Percentiles rank a stretch among this genome's conserved stretches.
phyloP scores from a whole-genome alignment of 2,329 filamentous ascomycete species.

The Eurotiales sp. region DNA sequence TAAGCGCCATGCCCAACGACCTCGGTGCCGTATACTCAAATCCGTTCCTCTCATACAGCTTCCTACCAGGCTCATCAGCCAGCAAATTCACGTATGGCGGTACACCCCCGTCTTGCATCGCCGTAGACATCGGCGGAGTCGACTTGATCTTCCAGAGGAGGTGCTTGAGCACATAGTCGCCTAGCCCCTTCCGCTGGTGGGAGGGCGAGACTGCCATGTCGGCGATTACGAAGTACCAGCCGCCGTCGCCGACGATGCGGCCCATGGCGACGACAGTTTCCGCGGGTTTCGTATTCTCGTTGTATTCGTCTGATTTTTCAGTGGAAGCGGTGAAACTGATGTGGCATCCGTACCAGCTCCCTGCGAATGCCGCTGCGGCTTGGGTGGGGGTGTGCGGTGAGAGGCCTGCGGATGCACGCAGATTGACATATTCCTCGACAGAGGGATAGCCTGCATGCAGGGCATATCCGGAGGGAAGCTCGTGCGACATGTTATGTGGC shows the following conservation, averaged over 20 bases:
- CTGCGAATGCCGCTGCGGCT: slow-evolving; percentile 30
- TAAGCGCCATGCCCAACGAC: slow-evolving; percentile 38
- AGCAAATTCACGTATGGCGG: slow-evolving; percentile 45
- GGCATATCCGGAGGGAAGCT: slow-evolving; percentile 34
- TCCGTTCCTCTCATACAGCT: slow-evolving; percentile 46
- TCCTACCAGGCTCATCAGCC: slow-evolving; percentile 45
- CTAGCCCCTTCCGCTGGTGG: slow-evolving; percentile 49
- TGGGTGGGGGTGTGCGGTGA: slow-evolving; percentile 36
- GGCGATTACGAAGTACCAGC: slow-evolving; percentile 50
- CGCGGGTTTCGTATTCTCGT: slow-evolving; percentile 8
- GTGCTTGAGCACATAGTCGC: slow-evolving; percentile 42
- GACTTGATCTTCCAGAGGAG: slow-evolving; percentile 41
- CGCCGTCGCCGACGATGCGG: slow-evolving; percentile 50
- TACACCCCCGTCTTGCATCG: slow-evolving; percentile 15
- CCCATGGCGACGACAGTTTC: slow-evolving; percentile 51
- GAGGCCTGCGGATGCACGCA: slow-evolving; percentile 37
- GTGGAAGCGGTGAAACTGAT: slow-evolving; percentile 24
- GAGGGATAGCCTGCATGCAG: slow-evolving; percentile 34
- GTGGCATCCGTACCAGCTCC: slow-evolving; percentile 46
- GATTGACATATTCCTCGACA: slow-evolving; percentile 34
- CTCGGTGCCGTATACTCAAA: slow-evolving; percentile 40
- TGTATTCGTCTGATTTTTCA: background rate
- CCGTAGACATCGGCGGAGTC: slow-evolving; percentile 30
- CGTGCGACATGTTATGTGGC: background rate
- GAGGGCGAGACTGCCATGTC: slow-evolving; percentile 51